Evolutionary conservation across 768 basidiomycete species (phyloP).

Genomic region (Tricholoma furcatifolium): DNA sequence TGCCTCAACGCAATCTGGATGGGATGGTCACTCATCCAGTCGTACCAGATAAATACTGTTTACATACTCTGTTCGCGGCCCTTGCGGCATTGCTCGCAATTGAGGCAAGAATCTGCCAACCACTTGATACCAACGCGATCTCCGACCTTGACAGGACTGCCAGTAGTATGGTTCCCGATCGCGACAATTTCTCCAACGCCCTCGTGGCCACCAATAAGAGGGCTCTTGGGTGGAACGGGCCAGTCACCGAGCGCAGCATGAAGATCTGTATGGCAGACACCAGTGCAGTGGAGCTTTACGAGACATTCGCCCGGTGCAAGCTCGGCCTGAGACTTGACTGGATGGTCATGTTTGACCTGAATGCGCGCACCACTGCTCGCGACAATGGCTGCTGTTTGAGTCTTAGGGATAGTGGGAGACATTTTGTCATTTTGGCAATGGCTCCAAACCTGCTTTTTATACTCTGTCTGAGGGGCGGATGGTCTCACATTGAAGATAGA

Average conservation of each 20-base stretch:
- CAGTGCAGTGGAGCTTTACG: constrained; percentile 72
- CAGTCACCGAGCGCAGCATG: constrained; percentile 78
- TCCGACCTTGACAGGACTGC: constrained; percentile 67
- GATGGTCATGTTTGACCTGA: constrained; percentile 43
- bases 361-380: constrained; percentile 30
- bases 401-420: constrained; percentile 31
- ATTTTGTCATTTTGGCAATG: background rate
- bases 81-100: constrained; percentile 75
- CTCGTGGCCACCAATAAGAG: constrained; percentile 82
- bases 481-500: background rate
- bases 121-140: constrained; percentile 85
- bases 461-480: background rate
- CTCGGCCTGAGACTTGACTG: constrained; percentile 53
- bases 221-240: constrained; percentile 66
- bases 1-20: constrained; percentile 55
- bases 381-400: constrained; percentile 44
- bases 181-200: constrained; percentile 83
- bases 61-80: constrained; percentile 74
- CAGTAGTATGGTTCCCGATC: constrained; percentile 61
- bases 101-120: constrained; percentile 68
- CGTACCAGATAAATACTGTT: background rate
- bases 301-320: constrained; percentile 73
- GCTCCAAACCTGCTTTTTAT: background rate
- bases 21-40: background rate
- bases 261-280: constrained; percentile 87